A percentile compares a stretch with the other conserved stretches of the same genome.
These are phyloP conservation scores for Vaccinium vitisidaea DNA, from an alignment of 148 eudicot species.

Conservation along the genomic window DNA sequence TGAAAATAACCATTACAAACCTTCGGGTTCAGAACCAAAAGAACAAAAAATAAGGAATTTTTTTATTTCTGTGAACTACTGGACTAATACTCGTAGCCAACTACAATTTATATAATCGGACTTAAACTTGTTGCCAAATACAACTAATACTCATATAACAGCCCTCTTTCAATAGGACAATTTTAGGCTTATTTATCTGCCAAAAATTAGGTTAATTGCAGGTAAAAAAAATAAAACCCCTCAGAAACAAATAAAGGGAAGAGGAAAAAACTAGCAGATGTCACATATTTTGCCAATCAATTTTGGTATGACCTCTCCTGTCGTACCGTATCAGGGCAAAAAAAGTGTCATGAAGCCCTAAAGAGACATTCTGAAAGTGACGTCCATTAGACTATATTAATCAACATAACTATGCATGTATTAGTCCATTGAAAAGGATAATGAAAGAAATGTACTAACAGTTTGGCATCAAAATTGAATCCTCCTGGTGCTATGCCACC, in stretches of 20 bases:
- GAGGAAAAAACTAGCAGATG: conserved; percentile 4
- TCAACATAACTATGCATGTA: background rate
- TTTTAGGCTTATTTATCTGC: background rate
- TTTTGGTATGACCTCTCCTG: background rate
- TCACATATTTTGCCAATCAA: background rate
- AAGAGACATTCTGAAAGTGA: background rate
- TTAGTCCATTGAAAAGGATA: background rate
- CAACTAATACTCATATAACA: background rate
- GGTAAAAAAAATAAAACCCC: background rate
- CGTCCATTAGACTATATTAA: background rate
- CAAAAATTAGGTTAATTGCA: background rate
- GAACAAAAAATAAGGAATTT: background rate
- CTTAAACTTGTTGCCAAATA: background rate
- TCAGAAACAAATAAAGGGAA: background rate
- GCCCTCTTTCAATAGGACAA: background rate
- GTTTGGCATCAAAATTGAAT: conserved; percentile 96
- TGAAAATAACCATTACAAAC: conserved; percentile 26
- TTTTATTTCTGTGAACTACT: background rate
- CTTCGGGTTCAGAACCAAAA: background rate
- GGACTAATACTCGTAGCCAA: background rate
- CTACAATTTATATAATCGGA: background rate
- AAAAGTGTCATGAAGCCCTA: background rate
- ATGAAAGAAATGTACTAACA: conserved; percentile 49
- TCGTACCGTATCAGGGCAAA: background rate
- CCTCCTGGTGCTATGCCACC: conserved; percentile 98